phyloP scores from a whole-genome alignment of 2,329 filamentous ascomycete species.

The Pyrenochaeta sp. region DNA sequence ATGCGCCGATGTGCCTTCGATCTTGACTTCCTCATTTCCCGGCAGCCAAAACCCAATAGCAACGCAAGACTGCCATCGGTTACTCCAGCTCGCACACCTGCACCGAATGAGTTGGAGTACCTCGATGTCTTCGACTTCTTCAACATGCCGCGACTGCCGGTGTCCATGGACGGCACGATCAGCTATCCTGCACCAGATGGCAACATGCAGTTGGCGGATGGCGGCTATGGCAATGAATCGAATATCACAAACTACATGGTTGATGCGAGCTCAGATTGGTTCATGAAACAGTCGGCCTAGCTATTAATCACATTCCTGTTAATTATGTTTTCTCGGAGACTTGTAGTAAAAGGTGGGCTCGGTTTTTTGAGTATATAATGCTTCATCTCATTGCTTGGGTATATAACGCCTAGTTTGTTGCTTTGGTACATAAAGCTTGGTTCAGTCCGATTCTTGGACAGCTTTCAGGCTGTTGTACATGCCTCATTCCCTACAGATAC shows the following conservation, averaged over 20 bases:
- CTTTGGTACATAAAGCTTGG: constrained; percentile 1
- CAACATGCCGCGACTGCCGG: constrained; percentile 80
- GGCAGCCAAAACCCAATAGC: constrained; percentile 67
- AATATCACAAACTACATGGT: constrained; percentile 83
- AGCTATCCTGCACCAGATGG: constrained; percentile 41
- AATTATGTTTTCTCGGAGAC: neutral
- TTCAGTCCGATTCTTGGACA: neutral
- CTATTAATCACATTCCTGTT: neutral
- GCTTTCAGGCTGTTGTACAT: constrained; percentile 4
- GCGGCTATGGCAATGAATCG: constrained; percentile 65
- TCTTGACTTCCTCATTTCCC: constrained; percentile 86
- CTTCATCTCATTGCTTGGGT: too few species aligned
- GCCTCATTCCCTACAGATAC: constrained; percentile 14
- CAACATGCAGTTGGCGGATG: constrained; percentile 35
- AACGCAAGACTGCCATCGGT: constrained; percentile 46
- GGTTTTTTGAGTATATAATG: neutral
- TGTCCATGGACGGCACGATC: constrained; percentile 43
- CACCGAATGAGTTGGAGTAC: constrained; percentile 85
- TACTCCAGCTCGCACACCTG: constrained; percentile 73
- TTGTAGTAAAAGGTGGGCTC: constrained; percentile 4
- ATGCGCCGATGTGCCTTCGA: constrained; percentile 93
- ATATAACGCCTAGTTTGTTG: neutral
- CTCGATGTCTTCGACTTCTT: constrained; percentile 95
- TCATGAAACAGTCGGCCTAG: constrained; percentile 53
- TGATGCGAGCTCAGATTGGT: constrained; percentile 77